Conservation (phyloP, 2,329 filamentous ascomycete species). For the Hirsutella minnesotensis region DNA sequence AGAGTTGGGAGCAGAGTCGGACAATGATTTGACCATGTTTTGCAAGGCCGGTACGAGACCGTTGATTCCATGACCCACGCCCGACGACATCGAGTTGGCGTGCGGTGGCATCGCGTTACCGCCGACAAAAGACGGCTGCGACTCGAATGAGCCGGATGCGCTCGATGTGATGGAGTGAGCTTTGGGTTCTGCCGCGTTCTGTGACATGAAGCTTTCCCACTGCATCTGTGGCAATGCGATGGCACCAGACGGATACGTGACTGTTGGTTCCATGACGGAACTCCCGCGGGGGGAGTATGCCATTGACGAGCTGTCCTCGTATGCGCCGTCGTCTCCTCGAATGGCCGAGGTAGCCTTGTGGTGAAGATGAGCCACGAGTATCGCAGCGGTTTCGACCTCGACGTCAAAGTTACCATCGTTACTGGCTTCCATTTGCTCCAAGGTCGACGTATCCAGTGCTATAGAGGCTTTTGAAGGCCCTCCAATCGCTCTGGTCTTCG, state of each 20-base stretch:
- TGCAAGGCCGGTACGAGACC: constrained; percentile 54
- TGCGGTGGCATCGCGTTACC: constrained; percentile 45
- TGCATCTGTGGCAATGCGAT: constrained; percentile 78
- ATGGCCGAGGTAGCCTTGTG: constrained; percentile 77
- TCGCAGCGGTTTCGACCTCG: constrained; percentile 94
- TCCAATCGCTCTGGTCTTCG: constrained; percentile 52
- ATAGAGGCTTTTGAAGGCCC: constrained; percentile 66
- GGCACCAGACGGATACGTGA: constrained; percentile 65
- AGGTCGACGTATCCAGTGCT: constrained; percentile 67
- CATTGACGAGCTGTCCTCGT: constrained; percentile 47
- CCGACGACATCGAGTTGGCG: constrained; percentile 52
- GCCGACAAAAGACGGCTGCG: constrained; percentile 50
- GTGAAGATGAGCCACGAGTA: constrained; percentile 97
- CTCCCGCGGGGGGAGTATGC: constrained; percentile 62
- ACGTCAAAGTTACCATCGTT: constrained; percentile 89
- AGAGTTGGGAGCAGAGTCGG: constrained; percentile 56
- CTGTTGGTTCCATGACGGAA: constrained; percentile 64
- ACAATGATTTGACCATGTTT: constrained; percentile 61
- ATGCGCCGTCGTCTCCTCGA: constrained; percentile 43
- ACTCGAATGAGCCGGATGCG: constrained; percentile 54
- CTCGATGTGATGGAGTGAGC: constrained; percentile 61
- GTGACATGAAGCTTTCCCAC: constrained; percentile 81
- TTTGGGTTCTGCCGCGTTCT: constrained; percentile 58
- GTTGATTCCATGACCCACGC: constrained; percentile 52
- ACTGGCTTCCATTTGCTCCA: constrained; percentile 88